Evolutionary conservation across 352 stramenopile species (phyloP).

Genomic region (Pythium dissimile): DNA sequence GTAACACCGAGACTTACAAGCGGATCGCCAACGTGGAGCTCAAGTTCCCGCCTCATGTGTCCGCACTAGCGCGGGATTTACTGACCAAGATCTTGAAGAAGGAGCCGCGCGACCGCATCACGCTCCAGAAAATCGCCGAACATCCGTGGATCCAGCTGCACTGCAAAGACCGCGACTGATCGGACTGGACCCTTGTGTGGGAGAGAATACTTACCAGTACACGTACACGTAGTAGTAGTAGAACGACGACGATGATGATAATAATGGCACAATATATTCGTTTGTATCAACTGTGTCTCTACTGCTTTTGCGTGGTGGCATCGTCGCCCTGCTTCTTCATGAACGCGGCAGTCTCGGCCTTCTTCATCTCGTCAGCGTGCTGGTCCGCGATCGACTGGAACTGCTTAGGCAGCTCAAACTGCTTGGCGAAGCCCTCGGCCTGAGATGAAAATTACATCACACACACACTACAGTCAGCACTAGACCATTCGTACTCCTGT

Average conservation of each 20-base stretch:
- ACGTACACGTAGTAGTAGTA: not conserved
- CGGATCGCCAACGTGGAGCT: constrained; percentile 96
- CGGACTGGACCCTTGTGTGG: no score
- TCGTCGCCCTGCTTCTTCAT: constrained; percentile 7
- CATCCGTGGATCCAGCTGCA: constrained; percentile 95
- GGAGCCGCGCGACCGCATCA: constrained; percentile 92
- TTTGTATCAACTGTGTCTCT: not conserved
- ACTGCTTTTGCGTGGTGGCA: not conserved
- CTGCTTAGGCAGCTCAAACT: constrained; percentile 68
- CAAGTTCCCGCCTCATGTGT: constrained; percentile 92
- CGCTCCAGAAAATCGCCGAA: constrained; percentile 89
- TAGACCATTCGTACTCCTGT: not conserved
- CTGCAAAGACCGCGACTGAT: constrained; percentile 31
- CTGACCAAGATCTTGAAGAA: constrained; percentile 95
- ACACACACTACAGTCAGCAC: no score
- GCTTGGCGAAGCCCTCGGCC: constrained; percentile 64
- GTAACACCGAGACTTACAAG: constrained; percentile 95
- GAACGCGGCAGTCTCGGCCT: constrained; percentile 17
- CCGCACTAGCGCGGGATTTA: constrained; percentile 89
- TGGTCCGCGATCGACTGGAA: constrained; percentile 68
- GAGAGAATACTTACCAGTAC: not conserved
- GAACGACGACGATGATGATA: not conserved
- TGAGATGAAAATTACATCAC: constrained; percentile 16
- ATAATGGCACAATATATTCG: not conserved
- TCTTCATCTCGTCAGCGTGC: constrained; percentile 36